Conservation (phyloP, 1,139 yeast genomes). For the Yueomyces sp. region DNA sequence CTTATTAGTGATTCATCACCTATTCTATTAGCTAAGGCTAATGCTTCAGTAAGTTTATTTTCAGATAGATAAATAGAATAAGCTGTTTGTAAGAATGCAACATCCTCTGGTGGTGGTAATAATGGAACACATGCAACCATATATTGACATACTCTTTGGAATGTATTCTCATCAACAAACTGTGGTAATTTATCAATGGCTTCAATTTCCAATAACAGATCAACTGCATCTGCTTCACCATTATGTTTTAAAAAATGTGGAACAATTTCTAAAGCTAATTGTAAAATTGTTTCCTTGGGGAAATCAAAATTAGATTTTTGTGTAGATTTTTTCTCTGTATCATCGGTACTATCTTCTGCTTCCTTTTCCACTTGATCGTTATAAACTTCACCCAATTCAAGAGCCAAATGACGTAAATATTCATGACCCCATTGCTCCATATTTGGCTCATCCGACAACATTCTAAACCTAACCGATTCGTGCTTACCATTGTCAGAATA, state of each 20-base stretch:
- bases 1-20: slow-evolving; percentile 71
- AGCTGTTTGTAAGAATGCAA: slow-evolving; percentile 82
- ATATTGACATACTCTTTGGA: slow-evolving; percentile 80
- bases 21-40: slow-evolving; percentile 76
- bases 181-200: slow-evolving; percentile 70
- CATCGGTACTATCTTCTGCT: slow-evolving; percentile 21
- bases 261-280: slow-evolving; percentile 63
- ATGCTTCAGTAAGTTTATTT: slow-evolving; percentile 77
- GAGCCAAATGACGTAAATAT: slow-evolving; percentile 86
- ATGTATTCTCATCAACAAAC: slow-evolving; percentile 77
- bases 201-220: slow-evolving; percentile 79
- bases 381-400: slow-evolving; percentile 86
- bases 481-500: slow-evolving; percentile 74
- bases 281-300: slow-evolving; percentile 36
- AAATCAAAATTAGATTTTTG: slow-evolving; percentile 13
- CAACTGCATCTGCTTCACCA: slow-evolving; percentile 98
- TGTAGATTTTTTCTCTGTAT: slow-evolving; percentile 8
- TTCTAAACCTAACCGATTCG: slow-evolving; percentile 72
- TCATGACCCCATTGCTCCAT: slow-evolving; percentile 96
- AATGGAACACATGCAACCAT: slow-evolving; percentile 94
- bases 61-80: slow-evolving; percentile 71
- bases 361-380: slow-evolving; percentile 51
- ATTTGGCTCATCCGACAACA: slow-evolving; percentile 49
- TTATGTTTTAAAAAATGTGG: slow-evolving; percentile 89
- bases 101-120: slow-evolving; percentile 90